phyloP scores from a whole-genome alignment of 331 rosid genomes.

The Saraca asoca region DNA sequence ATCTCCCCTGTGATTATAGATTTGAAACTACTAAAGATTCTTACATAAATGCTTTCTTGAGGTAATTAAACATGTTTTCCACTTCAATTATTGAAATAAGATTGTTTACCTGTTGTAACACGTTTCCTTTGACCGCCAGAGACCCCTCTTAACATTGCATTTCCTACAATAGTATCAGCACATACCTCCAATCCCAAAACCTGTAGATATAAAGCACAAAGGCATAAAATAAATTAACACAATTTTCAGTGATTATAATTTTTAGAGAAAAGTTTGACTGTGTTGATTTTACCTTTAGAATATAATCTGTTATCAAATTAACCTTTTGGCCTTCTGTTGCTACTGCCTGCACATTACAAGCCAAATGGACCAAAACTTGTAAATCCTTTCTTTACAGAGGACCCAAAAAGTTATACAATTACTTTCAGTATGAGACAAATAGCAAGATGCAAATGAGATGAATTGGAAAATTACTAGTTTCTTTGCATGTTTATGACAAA shows the following conservation, averaged over 20 bases:
- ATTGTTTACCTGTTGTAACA: constrained; percentile 62
- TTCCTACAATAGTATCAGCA: constrained; percentile 69
- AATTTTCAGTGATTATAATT: not conserved
- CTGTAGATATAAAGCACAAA: constrained; percentile 19
- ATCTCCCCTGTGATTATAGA: constrained; percentile 53
- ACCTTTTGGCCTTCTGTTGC: constrained; percentile 45
- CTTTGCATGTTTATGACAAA: not conserved
- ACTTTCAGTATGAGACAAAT: not conserved
- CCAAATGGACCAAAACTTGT: not conserved
- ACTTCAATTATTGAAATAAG: not conserved
- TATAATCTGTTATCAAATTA: constrained; percentile 38
- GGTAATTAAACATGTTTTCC: not conserved
- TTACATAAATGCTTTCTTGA: constrained; percentile 21
- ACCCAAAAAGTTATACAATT: not conserved
- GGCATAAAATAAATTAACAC: not conserved
- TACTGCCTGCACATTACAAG: constrained; percentile 23
- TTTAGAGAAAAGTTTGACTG: not conserved
- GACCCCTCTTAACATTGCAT: constrained; percentile 61
- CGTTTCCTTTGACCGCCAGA: constrained; percentile 82
- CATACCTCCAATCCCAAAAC: constrained; percentile 60
- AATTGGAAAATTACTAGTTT: not conserved
- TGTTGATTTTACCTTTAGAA: constrained; percentile 37
- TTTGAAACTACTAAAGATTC: constrained; percentile 11
- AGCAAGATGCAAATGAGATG: not conserved
- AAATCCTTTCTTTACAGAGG: not conserved